These are phyloP conservation scores for Phytopythium mirpurense DNA, from an alignment of 352 stramenopile genomes.

Conservation along the genomic window DNA sequence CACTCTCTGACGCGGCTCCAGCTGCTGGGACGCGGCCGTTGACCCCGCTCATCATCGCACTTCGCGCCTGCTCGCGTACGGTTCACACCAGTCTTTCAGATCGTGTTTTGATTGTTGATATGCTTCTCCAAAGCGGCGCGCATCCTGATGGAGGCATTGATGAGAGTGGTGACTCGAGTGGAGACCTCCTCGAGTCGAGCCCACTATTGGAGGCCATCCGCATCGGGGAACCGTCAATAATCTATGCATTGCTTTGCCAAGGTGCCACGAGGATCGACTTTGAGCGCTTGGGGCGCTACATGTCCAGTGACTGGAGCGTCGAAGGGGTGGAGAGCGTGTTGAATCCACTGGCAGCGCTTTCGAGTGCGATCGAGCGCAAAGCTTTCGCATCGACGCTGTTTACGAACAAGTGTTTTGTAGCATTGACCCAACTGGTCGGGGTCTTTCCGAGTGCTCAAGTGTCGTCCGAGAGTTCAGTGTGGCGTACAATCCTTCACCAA, in stretches of 20 bases:
- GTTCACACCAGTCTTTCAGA: background rate
- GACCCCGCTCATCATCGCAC: conserved; percentile 25
- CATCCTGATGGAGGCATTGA: conserved; percentile 8
- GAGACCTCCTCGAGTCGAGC: background rate
- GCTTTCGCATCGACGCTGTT: conserved; percentile 1
- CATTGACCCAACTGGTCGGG: background rate
- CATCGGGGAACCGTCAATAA: conserved; percentile 9
- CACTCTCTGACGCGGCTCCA: too few relatives aligned
- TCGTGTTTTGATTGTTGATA: conserved; percentile 19
- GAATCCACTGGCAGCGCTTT: background rate
- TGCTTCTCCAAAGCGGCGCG: conserved; percentile 23
- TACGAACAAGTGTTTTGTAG: conserved; percentile 4
- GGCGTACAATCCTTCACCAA: background rate
- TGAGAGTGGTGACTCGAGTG: background rate
- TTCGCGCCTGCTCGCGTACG: conserved; percentile 17
- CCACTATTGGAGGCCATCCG: conserved; percentile 14
- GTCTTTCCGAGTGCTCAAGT: background rate
- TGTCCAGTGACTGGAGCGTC: background rate
- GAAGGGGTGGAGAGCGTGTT: conserved; percentile 1
- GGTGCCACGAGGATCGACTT: conserved; percentile 15
- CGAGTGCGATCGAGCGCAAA: background rate
- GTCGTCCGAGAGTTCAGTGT: background rate
- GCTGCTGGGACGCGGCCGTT: too few relatives aligned
- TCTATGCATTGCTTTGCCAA: conserved; percentile 20
- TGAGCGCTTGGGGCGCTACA: conserved; percentile 12